A percentile compares a stretch with the other conserved stretches of the same genome.
Conservation (phyloP, 2,329 filamentous ascomycete species). For the Pyricularia sp. region DNA sequence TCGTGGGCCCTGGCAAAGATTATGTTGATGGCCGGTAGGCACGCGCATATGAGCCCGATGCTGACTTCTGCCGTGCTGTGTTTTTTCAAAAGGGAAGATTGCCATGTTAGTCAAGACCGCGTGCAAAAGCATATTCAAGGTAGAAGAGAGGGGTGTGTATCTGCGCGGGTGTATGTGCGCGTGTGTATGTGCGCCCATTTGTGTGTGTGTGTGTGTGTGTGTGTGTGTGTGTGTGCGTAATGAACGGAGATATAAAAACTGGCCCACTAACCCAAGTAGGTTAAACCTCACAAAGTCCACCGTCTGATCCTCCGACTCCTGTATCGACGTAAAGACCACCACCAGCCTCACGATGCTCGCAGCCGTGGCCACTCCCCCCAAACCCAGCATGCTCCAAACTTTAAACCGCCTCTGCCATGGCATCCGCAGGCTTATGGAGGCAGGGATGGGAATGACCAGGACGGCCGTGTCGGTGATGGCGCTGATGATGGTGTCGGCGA, state of each 20-base stretch:
- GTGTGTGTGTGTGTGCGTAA: too few relatives aligned
- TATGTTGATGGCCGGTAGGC: constrained; percentile 3
- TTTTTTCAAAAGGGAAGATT: too few relatives aligned
- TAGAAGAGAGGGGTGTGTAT: too few relatives aligned
- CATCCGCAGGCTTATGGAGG: neutral
- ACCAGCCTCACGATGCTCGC: constrained; percentile 1
- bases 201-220: too few relatives aligned
- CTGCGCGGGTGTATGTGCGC: too few relatives aligned
- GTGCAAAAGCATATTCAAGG: too few relatives aligned
- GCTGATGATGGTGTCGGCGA: constrained; percentile 4
- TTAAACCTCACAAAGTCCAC: constrained; percentile 3
- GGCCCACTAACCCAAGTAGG: neutral
- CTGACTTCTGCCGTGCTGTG: neutral
- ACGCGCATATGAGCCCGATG: constrained; percentile 2
- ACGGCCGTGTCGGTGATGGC: constrained; percentile 2
- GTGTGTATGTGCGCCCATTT: too few relatives aligned
- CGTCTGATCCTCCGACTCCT: neutral
- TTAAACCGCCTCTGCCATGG: neutral
- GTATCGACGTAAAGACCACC: neutral
- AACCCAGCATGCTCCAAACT: neutral
- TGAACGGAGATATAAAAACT: too few relatives aligned
- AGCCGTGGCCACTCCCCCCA: neutral
- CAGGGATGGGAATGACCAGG: neutral
- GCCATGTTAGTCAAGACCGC: too few relatives aligned
- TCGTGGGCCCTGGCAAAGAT: neutral